These are phyloP conservation scores for Talaromyces sp. DNA, from an alignment of 2,329 filamentous ascomycete species.

Conservation along the genomic window DNA sequence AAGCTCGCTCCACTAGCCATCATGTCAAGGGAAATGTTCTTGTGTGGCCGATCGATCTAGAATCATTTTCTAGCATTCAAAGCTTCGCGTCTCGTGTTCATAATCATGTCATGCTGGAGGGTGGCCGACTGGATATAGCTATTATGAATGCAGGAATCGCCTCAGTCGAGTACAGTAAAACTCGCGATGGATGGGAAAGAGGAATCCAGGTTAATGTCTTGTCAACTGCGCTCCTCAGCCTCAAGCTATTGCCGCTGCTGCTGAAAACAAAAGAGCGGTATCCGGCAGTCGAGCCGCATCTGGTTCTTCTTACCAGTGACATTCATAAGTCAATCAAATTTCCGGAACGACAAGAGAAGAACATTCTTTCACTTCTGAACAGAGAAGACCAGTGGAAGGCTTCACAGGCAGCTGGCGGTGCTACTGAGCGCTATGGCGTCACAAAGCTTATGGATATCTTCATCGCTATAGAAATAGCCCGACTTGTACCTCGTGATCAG, in stretches of 20 bases:
- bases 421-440: conserved; percentile 15
- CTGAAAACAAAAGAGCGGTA: conserved; percentile 6
- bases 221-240: conserved; percentile 25
- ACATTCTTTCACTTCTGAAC: conserved; percentile 2
- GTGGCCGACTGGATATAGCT: conserved; percentile 39
- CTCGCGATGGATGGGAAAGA: conserved; percentile 26
- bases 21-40: conserved; percentile 34
- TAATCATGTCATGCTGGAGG: conserved; percentile 24
- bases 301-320: conserved; percentile 26
- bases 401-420: neutral
- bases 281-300: conserved; percentile 14
- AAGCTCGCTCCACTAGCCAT: neutral
- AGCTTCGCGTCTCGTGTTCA: conserved; percentile 38
- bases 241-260: conserved; percentile 20
- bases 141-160: conserved; percentile 45
- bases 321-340: conserved; percentile 24
- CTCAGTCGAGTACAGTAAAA: conserved; percentile 5
- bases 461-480: conserved; percentile 10
- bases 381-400: neutral
- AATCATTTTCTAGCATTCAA: conserved; percentile 43
- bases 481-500: conserved; percentile 9
- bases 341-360: conserved; percentile 13
- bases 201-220: conserved; percentile 31
- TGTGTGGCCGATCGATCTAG: conserved; percentile 52
- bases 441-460: conserved; percentile 20